Conservation (phyloP, 139 green algal species). For the Picochlorum sp. region DNA sequence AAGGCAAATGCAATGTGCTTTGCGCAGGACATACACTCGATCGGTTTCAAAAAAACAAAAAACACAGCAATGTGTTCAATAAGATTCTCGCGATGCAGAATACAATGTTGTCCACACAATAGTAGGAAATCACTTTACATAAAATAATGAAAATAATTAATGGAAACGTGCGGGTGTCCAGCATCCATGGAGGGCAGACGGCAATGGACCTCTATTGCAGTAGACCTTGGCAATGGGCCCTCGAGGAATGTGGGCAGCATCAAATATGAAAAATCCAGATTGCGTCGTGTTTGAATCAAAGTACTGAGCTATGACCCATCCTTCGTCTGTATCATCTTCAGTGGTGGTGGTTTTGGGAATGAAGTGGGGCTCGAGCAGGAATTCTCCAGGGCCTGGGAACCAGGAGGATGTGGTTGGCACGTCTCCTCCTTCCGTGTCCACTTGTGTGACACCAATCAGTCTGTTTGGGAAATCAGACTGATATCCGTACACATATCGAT, state of each 20-base stretch:
- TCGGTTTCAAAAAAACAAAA: too few relatives aligned
- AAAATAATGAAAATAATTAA: too few relatives aligned
- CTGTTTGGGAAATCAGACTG: slow-evolving; percentile 19
- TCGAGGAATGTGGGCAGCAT: slow-evolving; percentile 26
- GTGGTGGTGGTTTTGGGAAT: slow-evolving; percentile 27
- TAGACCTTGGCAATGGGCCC: slow-evolving; percentile 35
- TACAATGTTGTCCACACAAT: too few relatives aligned
- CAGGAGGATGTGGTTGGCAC: slow-evolving; percentile 21
- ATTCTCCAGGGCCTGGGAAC: slow-evolving; percentile 21
- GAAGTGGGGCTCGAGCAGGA: slow-evolving; percentile 57
- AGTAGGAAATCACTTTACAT: too few relatives aligned
- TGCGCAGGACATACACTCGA: too few relatives aligned
- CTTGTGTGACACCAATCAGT: slow-evolving; percentile 19
- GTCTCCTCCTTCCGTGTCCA: slow-evolving; percentile 17
- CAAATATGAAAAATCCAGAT: slow-evolving; percentile 39
- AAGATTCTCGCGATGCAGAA: too few relatives aligned
- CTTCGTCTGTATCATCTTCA: slow-evolving; percentile 36
- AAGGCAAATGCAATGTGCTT: too few relatives aligned
- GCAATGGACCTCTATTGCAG: slow-evolving; percentile 15
- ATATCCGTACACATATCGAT: slow-evolving; percentile 37
- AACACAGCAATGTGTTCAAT: too few relatives aligned
- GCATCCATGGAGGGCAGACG: slow-evolving; percentile 35
- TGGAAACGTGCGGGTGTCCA: slow-evolving; percentile 15
- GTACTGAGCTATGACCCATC: slow-evolving; percentile 53
- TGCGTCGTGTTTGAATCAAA: slow-evolving; percentile 37